Conservation (phyloP, 352 stramenopile genomes). For the Globisporangium alternatum region DNA sequence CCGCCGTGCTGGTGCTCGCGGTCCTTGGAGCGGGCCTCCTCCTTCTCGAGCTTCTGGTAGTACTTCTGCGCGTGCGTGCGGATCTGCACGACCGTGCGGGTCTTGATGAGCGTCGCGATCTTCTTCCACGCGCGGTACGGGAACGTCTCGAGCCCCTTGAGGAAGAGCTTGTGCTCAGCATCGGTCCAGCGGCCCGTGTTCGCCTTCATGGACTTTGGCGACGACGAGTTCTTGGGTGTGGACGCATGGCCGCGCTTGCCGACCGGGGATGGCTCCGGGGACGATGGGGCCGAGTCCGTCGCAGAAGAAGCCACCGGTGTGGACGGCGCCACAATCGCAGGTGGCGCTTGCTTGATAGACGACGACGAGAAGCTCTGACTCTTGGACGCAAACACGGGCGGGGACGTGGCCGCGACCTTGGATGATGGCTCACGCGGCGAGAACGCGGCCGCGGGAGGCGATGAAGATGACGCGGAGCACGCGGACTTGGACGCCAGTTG, state of each 20-base stretch:
- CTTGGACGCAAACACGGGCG: slow-evolving; percentile 14
- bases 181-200: slow-evolving; percentile 87
- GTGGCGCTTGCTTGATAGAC: slow-evolving; percentile 8
- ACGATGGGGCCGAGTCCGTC: slow-evolving; percentile 16
- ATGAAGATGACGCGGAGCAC: not conserved
- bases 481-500: not conserved
- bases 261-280: slow-evolving; percentile 9
- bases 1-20: slow-evolving; percentile 35
- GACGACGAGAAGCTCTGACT: slow-evolving; percentile 1
- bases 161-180: slow-evolving; percentile 86
- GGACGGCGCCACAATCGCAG: slow-evolving; percentile 14
- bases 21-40: slow-evolving; percentile 74
- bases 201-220: slow-evolving; percentile 35
- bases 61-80: slow-evolving; percentile 89
- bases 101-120: slow-evolving; percentile 94
- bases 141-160: slow-evolving; percentile 83
- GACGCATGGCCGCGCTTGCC: slow-evolving; percentile 14
- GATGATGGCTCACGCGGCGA: slow-evolving; percentile 51
- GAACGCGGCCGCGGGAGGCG: slow-evolving; percentile 26
- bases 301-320: not conserved
- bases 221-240: slow-evolving; percentile 5
- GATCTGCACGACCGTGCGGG: slow-evolving; percentile 90
- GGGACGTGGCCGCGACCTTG: slow-evolving; percentile 29
- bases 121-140: slow-evolving; percentile 88
- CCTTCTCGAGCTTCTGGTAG: slow-evolving; percentile 89